A percentile compares a stretch with the other conserved stretches of the same genome.
These are phyloP conservation scores for Zea luxurians DNA, from an alignment of 176 grass and related monocot species.

Conservation along the genomic window DNA sequence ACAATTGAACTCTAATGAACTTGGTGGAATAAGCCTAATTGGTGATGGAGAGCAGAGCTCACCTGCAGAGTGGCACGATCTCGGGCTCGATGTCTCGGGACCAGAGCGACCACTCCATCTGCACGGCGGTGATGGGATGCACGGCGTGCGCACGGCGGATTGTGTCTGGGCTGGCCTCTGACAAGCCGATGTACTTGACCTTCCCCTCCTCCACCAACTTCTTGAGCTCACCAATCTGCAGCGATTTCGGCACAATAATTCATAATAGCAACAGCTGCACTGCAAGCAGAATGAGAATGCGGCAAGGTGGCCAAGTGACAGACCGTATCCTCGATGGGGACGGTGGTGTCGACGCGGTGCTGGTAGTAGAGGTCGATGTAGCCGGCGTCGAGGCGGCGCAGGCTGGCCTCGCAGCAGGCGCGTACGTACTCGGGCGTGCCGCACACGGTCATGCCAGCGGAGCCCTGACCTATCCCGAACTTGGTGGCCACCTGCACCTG, in stretches of 20 bases:
- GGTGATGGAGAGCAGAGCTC: background rate
- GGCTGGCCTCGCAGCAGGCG: slow-evolving; percentile 73
- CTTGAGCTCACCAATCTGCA: slow-evolving; percentile 82
- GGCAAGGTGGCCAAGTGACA: background rate
- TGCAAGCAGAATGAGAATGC: background rate
- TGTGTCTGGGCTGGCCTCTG: slow-evolving; percentile 80
- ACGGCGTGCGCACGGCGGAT: slow-evolving; percentile 73
- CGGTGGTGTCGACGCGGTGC: slow-evolving; percentile 61
- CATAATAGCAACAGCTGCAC: background rate
- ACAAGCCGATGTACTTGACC: slow-evolving; percentile 75
- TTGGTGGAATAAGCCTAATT: background rate
- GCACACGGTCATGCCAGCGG: slow-evolving; percentile 24
- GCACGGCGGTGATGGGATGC: slow-evolving; percentile 70
- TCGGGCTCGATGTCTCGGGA: slow-evolving; percentile 76
- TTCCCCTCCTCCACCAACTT: slow-evolving; percentile 87
- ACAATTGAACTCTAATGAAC: background rate
- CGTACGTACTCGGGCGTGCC: slow-evolving; percentile 64
- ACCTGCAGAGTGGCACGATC: slow-evolving; percentile 89
- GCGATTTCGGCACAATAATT: background rate
- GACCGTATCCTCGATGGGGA: slow-evolving; percentile 85
- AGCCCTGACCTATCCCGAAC: slow-evolving; percentile 48
- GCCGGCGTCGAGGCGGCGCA: slow-evolving; percentile 49
- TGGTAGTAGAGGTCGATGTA: slow-evolving; percentile 87
- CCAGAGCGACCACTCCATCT: slow-evolving; percentile 97
- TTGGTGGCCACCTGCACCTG: slow-evolving; percentile 89